phyloP scores from a whole-genome alignment of 192 early-diverging fungal genomes.

The Entomortierella beljakovae region DNA sequence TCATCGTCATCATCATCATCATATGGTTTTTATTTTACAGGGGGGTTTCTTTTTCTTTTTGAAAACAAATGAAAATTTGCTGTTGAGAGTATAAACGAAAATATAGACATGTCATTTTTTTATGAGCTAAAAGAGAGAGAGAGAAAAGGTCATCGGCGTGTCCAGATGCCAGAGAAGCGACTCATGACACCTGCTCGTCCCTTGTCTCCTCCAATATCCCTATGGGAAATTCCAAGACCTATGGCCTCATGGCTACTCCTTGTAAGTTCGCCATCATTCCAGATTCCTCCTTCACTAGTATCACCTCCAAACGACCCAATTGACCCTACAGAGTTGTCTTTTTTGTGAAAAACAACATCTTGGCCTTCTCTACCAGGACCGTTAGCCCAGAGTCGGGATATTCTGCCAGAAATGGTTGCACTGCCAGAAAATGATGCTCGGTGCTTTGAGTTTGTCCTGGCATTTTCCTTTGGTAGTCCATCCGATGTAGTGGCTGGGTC shows the following conservation, averaged over 20 bases:
- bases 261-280: not conserved
- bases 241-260: not conserved
- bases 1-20: no score
- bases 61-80: no score
- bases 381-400: conserved; percentile 37
- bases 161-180: conserved; percentile 20
- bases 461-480: not conserved
- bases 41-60: no score
- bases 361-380: conserved; percentile 9
- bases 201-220: conserved; percentile 2
- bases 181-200: not conserved
- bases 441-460: not conserved
- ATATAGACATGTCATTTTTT: no score
- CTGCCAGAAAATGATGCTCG: conserved; percentile 35
- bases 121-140: no score
- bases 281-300: not conserved
- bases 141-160: conserved; percentile 13
- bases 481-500: not conserved
- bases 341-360: not conserved
- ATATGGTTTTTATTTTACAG: no score
- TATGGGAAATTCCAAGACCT: not conserved
- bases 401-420: conserved; percentile 45
- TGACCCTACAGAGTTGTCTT: conserved; percentile 6
- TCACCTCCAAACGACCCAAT: not conserved
- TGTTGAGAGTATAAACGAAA: no score